A percentile compares a stretch with the other conserved stretches of the same genome.
Conservation (phyloP, 1,284 basidiomycete species). For the Sanghuangporus sanghuang region DNA sequence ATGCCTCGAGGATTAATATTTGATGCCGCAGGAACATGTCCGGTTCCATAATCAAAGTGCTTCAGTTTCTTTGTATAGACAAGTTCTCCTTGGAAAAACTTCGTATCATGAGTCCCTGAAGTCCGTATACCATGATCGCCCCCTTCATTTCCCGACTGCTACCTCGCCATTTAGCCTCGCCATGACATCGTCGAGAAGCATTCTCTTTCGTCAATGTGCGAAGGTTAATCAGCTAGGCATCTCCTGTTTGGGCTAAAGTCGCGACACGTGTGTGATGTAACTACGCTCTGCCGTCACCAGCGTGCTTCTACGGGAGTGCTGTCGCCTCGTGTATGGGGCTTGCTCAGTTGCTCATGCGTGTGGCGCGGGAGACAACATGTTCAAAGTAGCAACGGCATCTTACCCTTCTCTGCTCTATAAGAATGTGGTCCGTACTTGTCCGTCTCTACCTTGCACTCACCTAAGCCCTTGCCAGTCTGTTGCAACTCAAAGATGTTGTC, state of each 20-base stretch:
- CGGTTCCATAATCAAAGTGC: background rate
- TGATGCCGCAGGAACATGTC: background rate
- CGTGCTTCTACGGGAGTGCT: slow-evolving; percentile 7
- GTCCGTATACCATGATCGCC: background rate
- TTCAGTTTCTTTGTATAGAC: background rate
- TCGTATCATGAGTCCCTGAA: background rate
- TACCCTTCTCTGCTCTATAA: slow-evolving; percentile 5
- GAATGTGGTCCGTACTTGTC: slow-evolving; percentile 1
- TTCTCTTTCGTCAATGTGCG: slow-evolving; percentile 4
- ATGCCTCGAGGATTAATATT: background rate
- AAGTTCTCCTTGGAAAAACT: background rate
- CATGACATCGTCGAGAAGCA: slow-evolving; percentile 14
- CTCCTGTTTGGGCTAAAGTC: slow-evolving; percentile 1
- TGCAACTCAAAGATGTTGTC: slow-evolving; percentile 10
- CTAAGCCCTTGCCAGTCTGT: background rate
- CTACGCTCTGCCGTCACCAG: slow-evolving; percentile 5
- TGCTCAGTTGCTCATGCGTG: slow-evolving; percentile 11
- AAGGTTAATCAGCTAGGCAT: slow-evolving; percentile 17
- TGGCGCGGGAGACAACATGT: slow-evolving; percentile 15
- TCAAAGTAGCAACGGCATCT: slow-evolving; percentile 4
- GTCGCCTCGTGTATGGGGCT: slow-evolving; percentile 12
- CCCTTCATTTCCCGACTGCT: background rate
- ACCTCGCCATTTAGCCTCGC: slow-evolving; percentile 10
- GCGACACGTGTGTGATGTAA: slow-evolving; percentile 13
- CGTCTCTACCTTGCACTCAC: slow-evolving; percentile 1